Evolutionary conservation across 768 basidiomycete genomes (phyloP).

Genomic region (Boletus coccyginus): DNA sequence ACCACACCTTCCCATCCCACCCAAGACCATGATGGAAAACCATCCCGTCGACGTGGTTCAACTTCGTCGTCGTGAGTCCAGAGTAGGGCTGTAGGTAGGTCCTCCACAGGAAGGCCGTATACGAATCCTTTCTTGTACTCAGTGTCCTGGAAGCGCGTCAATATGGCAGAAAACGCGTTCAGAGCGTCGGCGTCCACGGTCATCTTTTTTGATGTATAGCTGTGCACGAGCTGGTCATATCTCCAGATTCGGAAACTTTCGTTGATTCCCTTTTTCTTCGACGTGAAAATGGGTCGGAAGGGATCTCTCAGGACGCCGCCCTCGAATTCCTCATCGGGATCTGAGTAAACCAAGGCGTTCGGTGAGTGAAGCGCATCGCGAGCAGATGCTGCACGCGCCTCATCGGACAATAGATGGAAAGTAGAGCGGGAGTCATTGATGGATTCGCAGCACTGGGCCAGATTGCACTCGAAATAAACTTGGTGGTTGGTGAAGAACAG

Average conservation of each 20-base stretch:
- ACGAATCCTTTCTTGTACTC: neutral
- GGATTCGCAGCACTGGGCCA: neutral
- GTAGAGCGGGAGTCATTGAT: neutral
- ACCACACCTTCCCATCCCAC: neutral
- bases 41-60: neutral
- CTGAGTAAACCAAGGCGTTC: neutral
- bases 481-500: neutral
- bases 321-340: neutral
- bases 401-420: conserved; percentile 1
- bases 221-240: neutral
- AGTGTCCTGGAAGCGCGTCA: neutral
- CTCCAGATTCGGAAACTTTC: neutral
- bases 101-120: neutral
- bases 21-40: conserved; percentile 6
- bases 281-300: neutral
- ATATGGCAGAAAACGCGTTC: neutral
- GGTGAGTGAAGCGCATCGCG: neutral
- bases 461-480: neutral
- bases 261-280: neutral
- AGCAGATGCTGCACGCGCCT: neutral
- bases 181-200: neutral
- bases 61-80: neutral
- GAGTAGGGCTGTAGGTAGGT: neutral
- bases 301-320: neutral
- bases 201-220: neutral